phyloP scores from a whole-genome alignment of 495 filamentous ascomycete genomes.

The Xylaria telfairii region DNA sequence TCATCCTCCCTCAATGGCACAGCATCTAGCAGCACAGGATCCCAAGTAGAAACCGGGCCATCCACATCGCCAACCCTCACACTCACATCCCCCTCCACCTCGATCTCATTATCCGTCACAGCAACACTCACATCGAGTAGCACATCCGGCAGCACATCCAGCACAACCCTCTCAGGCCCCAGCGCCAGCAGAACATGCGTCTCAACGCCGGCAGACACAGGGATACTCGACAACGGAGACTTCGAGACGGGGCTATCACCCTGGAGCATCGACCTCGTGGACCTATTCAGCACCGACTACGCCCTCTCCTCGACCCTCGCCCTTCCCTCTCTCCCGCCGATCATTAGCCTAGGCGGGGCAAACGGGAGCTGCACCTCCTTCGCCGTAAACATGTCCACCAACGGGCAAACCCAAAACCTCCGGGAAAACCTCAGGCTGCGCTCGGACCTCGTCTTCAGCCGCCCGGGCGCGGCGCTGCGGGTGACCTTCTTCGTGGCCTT shows the following conservation, averaged over 20 bases:
- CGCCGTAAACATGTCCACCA: constrained; percentile 31
- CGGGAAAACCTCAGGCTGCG: constrained; percentile 35
- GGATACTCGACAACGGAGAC: constrained; percentile 36
- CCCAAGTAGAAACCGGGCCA: neutral
- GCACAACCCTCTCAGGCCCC: constrained; percentile 5
- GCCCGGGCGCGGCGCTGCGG: constrained; percentile 24
- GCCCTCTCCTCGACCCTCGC: neutral
- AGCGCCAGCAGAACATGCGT: neutral
- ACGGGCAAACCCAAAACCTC: constrained; percentile 34
- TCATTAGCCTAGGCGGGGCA: constrained; percentile 21
- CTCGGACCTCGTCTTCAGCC: constrained; percentile 30
- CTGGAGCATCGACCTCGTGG: constrained; percentile 40
- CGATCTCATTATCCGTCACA: neutral
- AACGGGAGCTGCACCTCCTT: constrained; percentile 35
- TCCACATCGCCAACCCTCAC: neutral
- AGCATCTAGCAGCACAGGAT: neutral
- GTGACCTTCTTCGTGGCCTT: constrained; percentile 36
- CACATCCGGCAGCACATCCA: constrained; percentile 1
- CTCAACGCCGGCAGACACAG: constrained; percentile 15
- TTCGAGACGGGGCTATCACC: constrained; percentile 38
- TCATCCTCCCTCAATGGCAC: neutral
- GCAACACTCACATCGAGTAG: neutral
- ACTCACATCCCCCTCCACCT: neutral
- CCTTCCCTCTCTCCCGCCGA: neutral
- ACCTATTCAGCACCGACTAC: constrained; percentile 38